Base-by-base conservation (phyloP, 1,284 basidiomycete genomes). In the Tilletiaria anomala region DNA sequence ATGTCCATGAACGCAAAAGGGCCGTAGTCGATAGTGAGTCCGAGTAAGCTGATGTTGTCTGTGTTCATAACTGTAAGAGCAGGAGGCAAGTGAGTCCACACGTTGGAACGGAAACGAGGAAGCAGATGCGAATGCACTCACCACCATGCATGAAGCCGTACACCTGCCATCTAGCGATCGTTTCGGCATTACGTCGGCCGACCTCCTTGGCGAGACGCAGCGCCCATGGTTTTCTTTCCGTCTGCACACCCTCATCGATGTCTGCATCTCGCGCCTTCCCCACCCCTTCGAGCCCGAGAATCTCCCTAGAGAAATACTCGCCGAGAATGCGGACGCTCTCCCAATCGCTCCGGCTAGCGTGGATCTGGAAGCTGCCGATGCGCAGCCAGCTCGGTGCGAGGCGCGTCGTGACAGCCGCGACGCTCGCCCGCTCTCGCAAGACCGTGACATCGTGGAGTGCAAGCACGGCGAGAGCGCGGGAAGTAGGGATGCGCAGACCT, bases 101-200 rank as follows among this genome's bases (percentile, higher is more conserved):
- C 5, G 14, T 17, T 21, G 17, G 18, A 16, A 19, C 17, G 15
- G 8, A 20, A 10, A 6, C 11, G 8, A 14, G 14, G 35, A 22
- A 36, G 15, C 12, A 21, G 8, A 36, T 5, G 10, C 15, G 34
- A 22, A n/a, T n/a, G n/a, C 6, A 21, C 32, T 16, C 18, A 19
- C 48, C 56, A 45, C 54, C 71, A 43, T 68, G 62, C 56, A 58
- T 65, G 44, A 61, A 63, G 5, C 67, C 68, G 26, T 69, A 58
- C 5, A 61, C 63, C 69, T 96, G 91, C 91, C 91, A 96, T 2
- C 74, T 78, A 2, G 85, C 91, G 0, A 88, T 83, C 77, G 89
- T 96, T 58, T 71, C 72, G 26, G 84, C 89, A 58, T 93, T 96
- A 56, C 84, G 71, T 59, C 73, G 75, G 12, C 84, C 79, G 0